Conservation (phyloP, 805 yeast species). For the Torulaspora maleeae region DNA sequence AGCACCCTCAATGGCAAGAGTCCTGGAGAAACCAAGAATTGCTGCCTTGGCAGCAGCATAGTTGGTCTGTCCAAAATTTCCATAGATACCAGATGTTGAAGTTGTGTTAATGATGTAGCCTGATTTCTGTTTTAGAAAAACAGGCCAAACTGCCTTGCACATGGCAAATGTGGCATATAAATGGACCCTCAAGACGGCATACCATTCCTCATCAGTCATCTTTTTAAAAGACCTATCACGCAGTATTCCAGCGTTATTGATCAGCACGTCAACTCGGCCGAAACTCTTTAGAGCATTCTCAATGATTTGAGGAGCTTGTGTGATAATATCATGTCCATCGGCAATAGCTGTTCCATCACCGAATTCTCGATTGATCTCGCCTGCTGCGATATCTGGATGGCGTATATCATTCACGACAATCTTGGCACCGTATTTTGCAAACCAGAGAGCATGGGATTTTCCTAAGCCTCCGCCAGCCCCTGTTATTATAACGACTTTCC, state of each 20-base stretch:
- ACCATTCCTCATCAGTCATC: conserved; percentile 83
- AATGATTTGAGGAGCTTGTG: conserved; percentile 68
- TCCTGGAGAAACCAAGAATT: conserved; percentile 75
- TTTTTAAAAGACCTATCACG: conserved; percentile 84
- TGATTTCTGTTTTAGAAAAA: conserved; percentile 67
- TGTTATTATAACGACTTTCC: conserved; percentile 83
- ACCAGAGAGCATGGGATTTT: conserved; percentile 76
- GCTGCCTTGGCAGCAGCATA: conserved; percentile 93
- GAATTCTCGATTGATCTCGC: conserved; percentile 56
- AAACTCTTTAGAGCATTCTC: conserved; percentile 69
- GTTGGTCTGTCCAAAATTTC: conserved; percentile 96
- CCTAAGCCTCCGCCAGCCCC: conserved; percentile 97
- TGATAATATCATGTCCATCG: conserved; percentile 76
- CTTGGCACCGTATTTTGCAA: conserved; percentile 90
- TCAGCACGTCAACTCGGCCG: conserved; percentile 79
- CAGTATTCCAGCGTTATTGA: conserved; percentile 93
- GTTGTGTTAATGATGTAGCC: conserved; percentile 87
- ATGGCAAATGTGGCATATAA: conserved; percentile 74
- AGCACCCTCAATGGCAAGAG: conserved; percentile 88
- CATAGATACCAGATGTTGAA: conserved; percentile 95
- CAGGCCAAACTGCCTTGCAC: conserved; percentile 90
- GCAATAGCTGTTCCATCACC: conserved; percentile 79
- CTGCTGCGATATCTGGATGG: conserved; percentile 68
- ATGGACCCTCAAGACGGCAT: conserved; percentile 74
- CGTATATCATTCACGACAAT: conserved; percentile 88